Evolutionary conservation across 73 alveolate species (phyloP), one percentile per base, ranked within the genome.

Genomic region (Paramecium biaurelia): DNA sequence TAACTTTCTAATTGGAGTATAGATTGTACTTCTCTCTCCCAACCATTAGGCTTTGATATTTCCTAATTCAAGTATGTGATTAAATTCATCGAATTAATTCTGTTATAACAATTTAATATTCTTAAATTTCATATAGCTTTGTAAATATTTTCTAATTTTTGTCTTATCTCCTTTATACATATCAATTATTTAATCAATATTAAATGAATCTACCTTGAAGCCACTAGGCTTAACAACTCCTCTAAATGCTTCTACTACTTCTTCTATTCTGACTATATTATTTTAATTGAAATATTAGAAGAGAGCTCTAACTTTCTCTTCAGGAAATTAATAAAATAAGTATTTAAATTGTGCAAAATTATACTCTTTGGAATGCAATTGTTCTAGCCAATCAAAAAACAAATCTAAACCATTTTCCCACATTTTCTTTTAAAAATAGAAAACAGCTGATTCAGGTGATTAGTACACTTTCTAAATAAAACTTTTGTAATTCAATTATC

Each of bases 171-270:
- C 87, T 37, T 41, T 74, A 74, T 18, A 74, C 32, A 37, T 28
- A 12, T 74, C 87, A n/a, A 74, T 37, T 20, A 74, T 24, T 41
- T 74, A 41, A 37, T 74, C 57, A 5, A 41, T 34, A 41, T 74
- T 74, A 32, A 74, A 34, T 7, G 35, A 23, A 32, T 74, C 87
- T 4, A 74, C 59, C 18, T 37, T 28, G 8, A 74, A 74, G 2
- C 67, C 87, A 37, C 59, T 37, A 15, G 37, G 58, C 18, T 37
- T 74, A 12, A 74, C 59, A 18, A 41, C 67, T 12, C 87, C 87
- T 74, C 87, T 74, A 74, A 74, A 41, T 18, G 87, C 87, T 41
- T 74, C 87, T 12, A 74, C 34, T 14, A 74, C 87, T 7, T 74
- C 87, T 14, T 74, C 37, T 9, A 74, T 74, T 37, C 20, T 23